Percentiles rank a stretch among this genome's conserved stretches.
phyloP scores from a whole-genome alignment of 768 basidiomycete genomes.

The Russula sp. region DNA sequence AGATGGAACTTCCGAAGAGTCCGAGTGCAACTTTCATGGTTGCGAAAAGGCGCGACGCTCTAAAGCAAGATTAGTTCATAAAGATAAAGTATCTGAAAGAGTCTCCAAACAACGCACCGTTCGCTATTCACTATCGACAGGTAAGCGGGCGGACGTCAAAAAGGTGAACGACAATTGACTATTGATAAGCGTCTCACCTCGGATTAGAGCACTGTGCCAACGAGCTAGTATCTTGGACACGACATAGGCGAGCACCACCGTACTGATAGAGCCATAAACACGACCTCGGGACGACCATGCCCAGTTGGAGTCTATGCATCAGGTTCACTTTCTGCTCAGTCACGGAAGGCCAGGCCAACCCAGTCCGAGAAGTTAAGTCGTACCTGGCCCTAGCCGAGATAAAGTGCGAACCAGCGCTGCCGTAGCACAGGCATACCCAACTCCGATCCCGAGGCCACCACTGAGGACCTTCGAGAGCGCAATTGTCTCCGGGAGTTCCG shows the following conservation, averaged over 20 bases:
- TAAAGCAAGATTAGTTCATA: conserved; percentile 15
- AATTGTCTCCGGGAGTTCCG: conserved; percentile 73
- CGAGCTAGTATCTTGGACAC: conserved; percentile 41
- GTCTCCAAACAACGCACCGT: conserved; percentile 32
- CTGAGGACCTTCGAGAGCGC: conserved; percentile 95
- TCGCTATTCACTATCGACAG: conserved; percentile 32
- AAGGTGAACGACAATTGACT: not conserved
- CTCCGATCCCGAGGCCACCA: conserved; percentile 41
- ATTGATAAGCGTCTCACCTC: conserved; percentile 34
- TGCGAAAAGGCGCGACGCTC: conserved; percentile 38
- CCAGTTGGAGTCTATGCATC: not conserved
- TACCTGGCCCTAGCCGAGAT: conserved; percentile 5
- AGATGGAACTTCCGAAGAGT: conserved; percentile 35
- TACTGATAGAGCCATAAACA: conserved; percentile 26
- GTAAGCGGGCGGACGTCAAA: conserved; percentile 2
- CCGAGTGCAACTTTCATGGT: conserved; percentile 43
- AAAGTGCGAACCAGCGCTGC: conserved; percentile 11
- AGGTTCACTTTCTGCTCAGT: not conserved
- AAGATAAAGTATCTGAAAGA: not conserved
- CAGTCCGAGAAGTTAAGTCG: not conserved
- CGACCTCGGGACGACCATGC: conserved; percentile 3
- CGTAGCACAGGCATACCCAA: conserved; percentile 13
- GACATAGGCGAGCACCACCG: conserved; percentile 26
- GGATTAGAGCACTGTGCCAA: conserved; percentile 48
- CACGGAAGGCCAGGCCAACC: not conserved